A percentile compares a stretch with the other conserved stretches of the same genome.
Evolutionary conservation across 78 protist genomes (phyloP).

Genomic region (Polysphondylium violaceum): DNA sequence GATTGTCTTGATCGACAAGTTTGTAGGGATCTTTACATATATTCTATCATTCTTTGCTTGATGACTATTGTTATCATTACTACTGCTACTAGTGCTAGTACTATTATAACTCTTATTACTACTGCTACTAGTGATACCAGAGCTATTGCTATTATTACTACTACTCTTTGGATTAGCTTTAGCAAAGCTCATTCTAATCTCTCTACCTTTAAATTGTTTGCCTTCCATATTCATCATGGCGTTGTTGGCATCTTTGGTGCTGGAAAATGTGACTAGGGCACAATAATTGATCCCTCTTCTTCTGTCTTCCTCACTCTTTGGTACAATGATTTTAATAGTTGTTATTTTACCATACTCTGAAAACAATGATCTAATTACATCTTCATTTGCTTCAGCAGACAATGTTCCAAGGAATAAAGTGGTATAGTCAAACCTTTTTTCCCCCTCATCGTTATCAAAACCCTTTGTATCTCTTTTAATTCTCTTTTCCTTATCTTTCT

Average conservation of each 20-base stretch:
- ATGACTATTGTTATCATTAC: background rate
- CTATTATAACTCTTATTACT: background rate
- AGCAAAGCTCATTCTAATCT: slow-evolving; percentile 48
- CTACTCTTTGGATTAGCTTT: slow-evolving; percentile 8
- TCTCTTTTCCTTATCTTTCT: slow-evolving; percentile 34
- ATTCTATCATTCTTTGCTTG: background rate
- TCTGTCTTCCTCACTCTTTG: slow-evolving; percentile 43
- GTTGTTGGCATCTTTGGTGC: slow-evolving; percentile 16
- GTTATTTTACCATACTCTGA: slow-evolving; percentile 13
- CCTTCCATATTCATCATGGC: slow-evolving; percentile 26
- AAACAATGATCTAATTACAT: slow-evolving; percentile 2
- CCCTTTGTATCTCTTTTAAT: background rate
- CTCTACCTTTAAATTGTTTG: slow-evolving; percentile 17
- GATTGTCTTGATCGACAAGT: background rate
- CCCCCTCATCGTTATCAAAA: background rate
- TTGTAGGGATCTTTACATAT: slow-evolving; percentile 16
- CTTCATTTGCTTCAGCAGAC: background rate
- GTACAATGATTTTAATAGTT: slow-evolving; percentile 18
- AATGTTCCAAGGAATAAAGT: slow-evolving; percentile 34
- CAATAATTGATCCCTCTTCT: slow-evolving; percentile 21
- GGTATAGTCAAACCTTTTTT: slow-evolving; percentile 35
- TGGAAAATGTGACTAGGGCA: slow-evolving; percentile 25
- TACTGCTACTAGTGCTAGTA: background rate
- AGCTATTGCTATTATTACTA: background rate
- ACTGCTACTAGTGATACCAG: background rate